A percentile compares a stretch with the other conserved stretches of the same genome.
Conservation (phyloP, 768 basidiomycete genomes). For the Pleurotus cornucopiae region DNA sequence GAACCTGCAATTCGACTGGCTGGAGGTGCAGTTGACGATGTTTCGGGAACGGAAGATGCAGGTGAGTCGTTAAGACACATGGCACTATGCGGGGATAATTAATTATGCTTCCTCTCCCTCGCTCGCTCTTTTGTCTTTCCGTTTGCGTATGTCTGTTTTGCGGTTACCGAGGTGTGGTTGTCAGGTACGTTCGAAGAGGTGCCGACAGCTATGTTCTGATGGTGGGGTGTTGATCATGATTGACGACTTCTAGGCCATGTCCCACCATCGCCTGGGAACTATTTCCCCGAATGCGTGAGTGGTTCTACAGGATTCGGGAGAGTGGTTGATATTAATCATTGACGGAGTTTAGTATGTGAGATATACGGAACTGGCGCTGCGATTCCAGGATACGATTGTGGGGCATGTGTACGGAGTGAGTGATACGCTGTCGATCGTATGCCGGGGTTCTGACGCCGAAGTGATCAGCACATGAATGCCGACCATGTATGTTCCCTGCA, state of each 20-base stretch:
- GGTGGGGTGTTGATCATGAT: slow-evolving; percentile 20
- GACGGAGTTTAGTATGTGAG: slow-evolving; percentile 47
- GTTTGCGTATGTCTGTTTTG: not conserved
- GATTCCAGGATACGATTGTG: slow-evolving; percentile 84
- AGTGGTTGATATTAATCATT: slow-evolving; percentile 9
- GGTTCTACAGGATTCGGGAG: slow-evolving; percentile 1
- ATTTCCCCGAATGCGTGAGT: slow-evolving; percentile 83
- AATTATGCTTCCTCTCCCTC: slow-evolving; percentile 9
- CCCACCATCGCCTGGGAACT: slow-evolving; percentile 76
- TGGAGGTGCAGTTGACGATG: slow-evolving; percentile 74
- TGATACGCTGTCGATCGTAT: slow-evolving; percentile 8
- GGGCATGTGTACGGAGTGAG: slow-evolving; percentile 80
- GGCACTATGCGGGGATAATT: slow-evolving; percentile 5
- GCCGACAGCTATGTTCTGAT: slow-evolving; percentile 8
- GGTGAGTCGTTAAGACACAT: slow-evolving; percentile 32
- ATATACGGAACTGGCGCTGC: slow-evolving; percentile 69
- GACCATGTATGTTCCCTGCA: slow-evolving; percentile 55
- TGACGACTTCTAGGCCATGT: slow-evolving; percentile 61
- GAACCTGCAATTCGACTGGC: slow-evolving; percentile 84
- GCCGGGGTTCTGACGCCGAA: not conserved
- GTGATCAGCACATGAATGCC: slow-evolving; percentile 70
- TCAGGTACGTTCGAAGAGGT: slow-evolving; percentile 27
- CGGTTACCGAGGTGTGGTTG: slow-evolving; percentile 27
- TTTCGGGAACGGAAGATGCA: slow-evolving; percentile 73
- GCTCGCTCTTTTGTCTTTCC: not conserved